Conservation (phyloP, 345 rosid species). For the Hibiscus tridactylites region DNA sequence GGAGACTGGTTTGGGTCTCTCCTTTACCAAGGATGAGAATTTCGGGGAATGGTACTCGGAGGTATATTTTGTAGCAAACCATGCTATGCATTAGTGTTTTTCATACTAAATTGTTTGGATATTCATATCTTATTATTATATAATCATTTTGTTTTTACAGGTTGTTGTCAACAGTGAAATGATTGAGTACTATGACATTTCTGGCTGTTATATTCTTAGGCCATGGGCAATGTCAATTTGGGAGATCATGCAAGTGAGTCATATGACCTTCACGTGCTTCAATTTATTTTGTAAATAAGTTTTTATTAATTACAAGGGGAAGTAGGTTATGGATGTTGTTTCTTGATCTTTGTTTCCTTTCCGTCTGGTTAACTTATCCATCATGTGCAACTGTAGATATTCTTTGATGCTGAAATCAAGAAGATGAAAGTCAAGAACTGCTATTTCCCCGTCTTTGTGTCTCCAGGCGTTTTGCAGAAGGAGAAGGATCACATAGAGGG, state of each 20-base stretch:
- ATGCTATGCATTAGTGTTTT: constrained; percentile 58
- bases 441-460: constrained; percentile 91
- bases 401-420: constrained; percentile 55
- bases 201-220: constrained; percentile 93
- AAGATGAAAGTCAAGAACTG: constrained; percentile 5
- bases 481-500: constrained; percentile 97
- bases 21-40: constrained; percentile 73
- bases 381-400: constrained; percentile 39
- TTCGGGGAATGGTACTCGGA: constrained; percentile 97
- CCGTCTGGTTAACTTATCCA: constrained; percentile 1
- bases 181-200: constrained; percentile 94
- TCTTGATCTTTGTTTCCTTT: neutral
- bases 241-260: constrained; percentile 89
- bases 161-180: constrained; percentile 83
- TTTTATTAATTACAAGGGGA: neutral
- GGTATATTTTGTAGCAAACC: constrained; percentile 62
- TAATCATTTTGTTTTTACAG: constrained; percentile 21
- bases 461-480: constrained; percentile 70
- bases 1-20: constrained; percentile 83
- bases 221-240: constrained; percentile 97
- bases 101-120: neutral
- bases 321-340: neutral
- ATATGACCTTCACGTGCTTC: neutral
- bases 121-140: neutral
- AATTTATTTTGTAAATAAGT: neutral